A percentile compares a stretch with the other conserved stretches of the same genome.
Conservation (phyloP, 805 yeast species). For the Diddensiella santjacobensis region DNA sequence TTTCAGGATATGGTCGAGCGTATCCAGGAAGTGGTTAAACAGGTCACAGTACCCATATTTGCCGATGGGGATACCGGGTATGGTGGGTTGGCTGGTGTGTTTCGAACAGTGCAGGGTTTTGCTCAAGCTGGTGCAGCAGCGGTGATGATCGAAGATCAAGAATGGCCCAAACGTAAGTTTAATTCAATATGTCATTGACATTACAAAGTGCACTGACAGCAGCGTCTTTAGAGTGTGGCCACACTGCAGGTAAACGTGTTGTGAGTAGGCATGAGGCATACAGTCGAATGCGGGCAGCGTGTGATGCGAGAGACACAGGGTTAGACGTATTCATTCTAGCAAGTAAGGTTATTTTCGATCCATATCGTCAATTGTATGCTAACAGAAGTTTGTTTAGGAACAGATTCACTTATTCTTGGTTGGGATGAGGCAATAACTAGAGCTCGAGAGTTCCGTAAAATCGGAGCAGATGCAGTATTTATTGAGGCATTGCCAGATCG, state of each 20-base stretch:
- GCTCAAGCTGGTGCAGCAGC: conserved; percentile 15
- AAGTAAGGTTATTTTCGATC: not conserved
- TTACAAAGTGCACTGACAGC: too few species aligned
- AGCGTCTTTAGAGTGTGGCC: conserved; percentile 14
- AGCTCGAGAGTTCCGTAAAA: conserved; percentile 10
- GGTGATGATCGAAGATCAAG: conserved; percentile 15
- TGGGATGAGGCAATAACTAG: conserved; percentile 11
- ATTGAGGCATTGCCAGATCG: conserved; percentile 15
- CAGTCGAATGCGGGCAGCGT: conserved; percentile 11
- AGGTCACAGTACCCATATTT: conserved; percentile 9
- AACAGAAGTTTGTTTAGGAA: conserved; percentile 1
- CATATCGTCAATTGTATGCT: not conserved
- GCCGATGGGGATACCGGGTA: conserved; percentile 17
- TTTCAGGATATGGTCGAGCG: conserved; percentile 10
- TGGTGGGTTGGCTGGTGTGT: conserved; percentile 13
- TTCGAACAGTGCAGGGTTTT: conserved; percentile 13
- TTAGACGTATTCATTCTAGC: conserved; percentile 12
- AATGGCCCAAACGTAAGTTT: conserved; percentile 12
- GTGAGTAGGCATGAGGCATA: conserved; percentile 10
- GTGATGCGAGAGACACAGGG: conserved; percentile 10
- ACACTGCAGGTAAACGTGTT: conserved; percentile 12
- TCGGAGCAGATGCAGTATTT: conserved; percentile 15
- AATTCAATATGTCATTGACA: not conserved
- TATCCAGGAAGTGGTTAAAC: conserved; percentile 6
- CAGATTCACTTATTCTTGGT: conserved; percentile 12